A percentile compares a stretch with the other conserved stretches of the same genome.
phyloP scores from a whole-genome alignment of 768 basidiomycete genomes.

The Ramaria sp. region DNA sequence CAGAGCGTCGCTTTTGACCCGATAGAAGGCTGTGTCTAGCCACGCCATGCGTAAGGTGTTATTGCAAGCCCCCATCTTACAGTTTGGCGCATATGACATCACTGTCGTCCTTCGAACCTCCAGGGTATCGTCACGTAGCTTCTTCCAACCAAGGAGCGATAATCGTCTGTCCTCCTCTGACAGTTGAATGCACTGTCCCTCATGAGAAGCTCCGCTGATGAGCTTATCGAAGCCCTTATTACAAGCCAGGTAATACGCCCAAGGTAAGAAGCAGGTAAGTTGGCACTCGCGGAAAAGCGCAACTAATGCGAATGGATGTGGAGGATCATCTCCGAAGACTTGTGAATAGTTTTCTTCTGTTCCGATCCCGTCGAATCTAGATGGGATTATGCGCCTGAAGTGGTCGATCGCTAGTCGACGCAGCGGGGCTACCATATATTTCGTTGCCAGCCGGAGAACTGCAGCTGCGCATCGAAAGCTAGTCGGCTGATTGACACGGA shows the following conservation, averaged over 20 bases:
- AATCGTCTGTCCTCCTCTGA: not conserved
- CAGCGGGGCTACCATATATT: slow-evolving; percentile 1
- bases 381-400: slow-evolving; percentile 2
- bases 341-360: not conserved
- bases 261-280: not conserved
- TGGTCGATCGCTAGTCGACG: slow-evolving; percentile 4
- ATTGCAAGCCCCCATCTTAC: not conserved
- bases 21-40: not conserved
- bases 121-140: not conserved
- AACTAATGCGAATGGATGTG: slow-evolving; percentile 2
- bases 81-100: not conserved
- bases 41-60: not conserved
- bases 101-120: not conserved
- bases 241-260: slow-evolving; percentile 1
- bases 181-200: not conserved
- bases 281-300: slow-evolving; percentile 3
- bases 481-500: not conserved
- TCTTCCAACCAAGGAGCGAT: slow-evolving; percentile 4
- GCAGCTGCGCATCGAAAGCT: not conserved
- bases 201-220: not conserved
- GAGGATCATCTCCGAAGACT: not conserved
- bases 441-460: not conserved
- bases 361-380: not conserved
- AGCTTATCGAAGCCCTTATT: not conserved
- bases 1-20: not conserved